Base-by-base conservation (phyloP, 108 stramenopile species). In the Parmales sp. region DNA sequence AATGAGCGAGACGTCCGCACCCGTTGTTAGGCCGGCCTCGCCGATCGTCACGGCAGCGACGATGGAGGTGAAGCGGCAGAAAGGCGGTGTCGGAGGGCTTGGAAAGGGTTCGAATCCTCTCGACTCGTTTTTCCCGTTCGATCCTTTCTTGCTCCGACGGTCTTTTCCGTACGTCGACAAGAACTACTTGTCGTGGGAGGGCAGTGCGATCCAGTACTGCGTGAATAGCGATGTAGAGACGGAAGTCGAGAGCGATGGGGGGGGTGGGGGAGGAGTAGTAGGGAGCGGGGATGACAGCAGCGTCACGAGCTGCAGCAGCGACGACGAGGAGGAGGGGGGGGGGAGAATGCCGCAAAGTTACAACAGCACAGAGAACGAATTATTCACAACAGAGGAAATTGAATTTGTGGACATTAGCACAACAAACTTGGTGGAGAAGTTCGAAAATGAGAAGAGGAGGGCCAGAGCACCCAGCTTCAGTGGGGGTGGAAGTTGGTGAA, bases 61-160 rank as follows among this genome's bases (percentile, higher is more conserved):
- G 49, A 67, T 23, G 41, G 39, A 50, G 18, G 38, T 11, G 67
- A 51, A 9, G 46, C 63, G 19, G 67, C 31, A 18, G 31, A 87
- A 72, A 46, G 89, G 88, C 8, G 89, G 88, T 23, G 88, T 90
- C n/a, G 91, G 92, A 37, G 92, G 89, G 51, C 63, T 95, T 29
- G 92, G 92, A 9, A 70, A 77, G 29, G 94, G 93, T 66, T 87
- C 79, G 8, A 96, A 98, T 80, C 94, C 96, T 7, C 70, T 98
- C 37, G 88, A 93, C 48, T 91, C 92, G 0, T 98, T 93, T 66
- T 98, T 98, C 69, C 96, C 97, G 3, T 98, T 98, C 71, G 97
- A 98, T 76, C 97, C 97, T 7, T 92, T 89, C 67, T 72, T 98
- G 22, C 74, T 98, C 34, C 74, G 87, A 48, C 78, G 79, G 49